Base-by-base conservation (phyloP, 1,284 basidiomycete genomes). In the Microbotryum intermedium region DNA sequence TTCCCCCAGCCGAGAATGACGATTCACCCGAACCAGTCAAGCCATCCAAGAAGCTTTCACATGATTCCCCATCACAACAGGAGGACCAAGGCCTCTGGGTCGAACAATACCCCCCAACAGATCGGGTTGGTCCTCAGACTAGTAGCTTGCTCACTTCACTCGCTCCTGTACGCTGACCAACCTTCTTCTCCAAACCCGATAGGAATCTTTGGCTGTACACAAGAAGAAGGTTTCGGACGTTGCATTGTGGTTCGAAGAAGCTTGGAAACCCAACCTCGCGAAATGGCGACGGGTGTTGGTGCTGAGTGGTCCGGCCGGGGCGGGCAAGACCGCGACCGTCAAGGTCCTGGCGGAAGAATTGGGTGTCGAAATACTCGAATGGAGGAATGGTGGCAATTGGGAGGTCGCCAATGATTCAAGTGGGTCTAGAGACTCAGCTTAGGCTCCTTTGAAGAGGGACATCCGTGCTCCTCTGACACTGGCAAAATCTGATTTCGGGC, bases 241-340 rank as follows among this genome's bases (percentile, higher is more conserved):
- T 6, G 82, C 85, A 21, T 78, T 79, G 25, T 98, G 94, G 94
- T 74, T 98, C 3, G 69, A 78, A 1, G 93, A 97, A 71, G 87
- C 93, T 0, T 81, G 92, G 42, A 86, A 62, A 42, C 61, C 60
- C 16, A 54, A 50, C 83, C 1, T 83, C 82, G 5, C 80, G 80
- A 8, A 66, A 68, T 46, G 81, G 81, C 0, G 83, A 82, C 62
- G 61, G 44, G 82, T 98, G 25, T 81, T 97, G 2, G 83, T 84
- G 0, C 76, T 98, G 9, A 88, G 88, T 2, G 94, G 95, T 2
- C 90, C 90, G 0, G 86, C 92, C 9, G 95, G 94, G 1, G 83
- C 85, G 0, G 94, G 84, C 0, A 98, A 98, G 77, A 94, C 93
- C 0, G 82, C 90, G 0, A 90, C 90, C 0, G 68, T 97, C 0